phyloP scores from a whole-genome alignment of 495 filamentous ascomycete genomes.

The Recurvomyces mirabilis region DNA sequence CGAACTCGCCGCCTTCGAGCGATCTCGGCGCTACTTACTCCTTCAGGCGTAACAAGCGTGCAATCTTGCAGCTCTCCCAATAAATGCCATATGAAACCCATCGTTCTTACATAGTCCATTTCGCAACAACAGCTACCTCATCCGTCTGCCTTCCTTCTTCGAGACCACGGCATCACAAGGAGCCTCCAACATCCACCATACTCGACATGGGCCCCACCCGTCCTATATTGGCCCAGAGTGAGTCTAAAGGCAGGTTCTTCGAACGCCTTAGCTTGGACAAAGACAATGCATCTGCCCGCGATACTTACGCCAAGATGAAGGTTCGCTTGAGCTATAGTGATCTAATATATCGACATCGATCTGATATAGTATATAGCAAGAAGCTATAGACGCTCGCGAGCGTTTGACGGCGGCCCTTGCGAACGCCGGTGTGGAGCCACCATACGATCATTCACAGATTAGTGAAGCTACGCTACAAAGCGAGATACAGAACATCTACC shows the following conservation, averaged over 20 bases:
- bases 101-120: too few species aligned
- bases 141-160: too few species aligned
- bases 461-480: conserved; percentile 29
- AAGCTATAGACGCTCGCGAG: conserved; percentile 25
- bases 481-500: conserved; percentile 25
- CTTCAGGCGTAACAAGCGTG: too few species aligned
- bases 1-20: too few species aligned
- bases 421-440: conserved; percentile 16
- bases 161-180: not conserved
- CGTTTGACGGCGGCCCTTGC: conserved; percentile 21
- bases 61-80: too few species aligned
- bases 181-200: not conserved
- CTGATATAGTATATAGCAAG: conserved; percentile 17
- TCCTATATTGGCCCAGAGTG: conserved; percentile 21
- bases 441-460: conserved; percentile 27
- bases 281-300: conserved; percentile 15
- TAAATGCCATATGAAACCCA: too few species aligned
- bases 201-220: conserved; percentile 1
- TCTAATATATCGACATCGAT: not conserved
- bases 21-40: too few species aligned
- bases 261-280: conserved; percentile 23
- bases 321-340: conserved; percentile 10
- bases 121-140: too few species aligned
- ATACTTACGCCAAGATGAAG: conserved; percentile 25
- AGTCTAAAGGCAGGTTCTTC: conserved; percentile 24